These are phyloP conservation scores for Ustilago esculenta DNA, from an alignment of 1,284 basidiomycete species.

Conservation along the genomic window DNA sequence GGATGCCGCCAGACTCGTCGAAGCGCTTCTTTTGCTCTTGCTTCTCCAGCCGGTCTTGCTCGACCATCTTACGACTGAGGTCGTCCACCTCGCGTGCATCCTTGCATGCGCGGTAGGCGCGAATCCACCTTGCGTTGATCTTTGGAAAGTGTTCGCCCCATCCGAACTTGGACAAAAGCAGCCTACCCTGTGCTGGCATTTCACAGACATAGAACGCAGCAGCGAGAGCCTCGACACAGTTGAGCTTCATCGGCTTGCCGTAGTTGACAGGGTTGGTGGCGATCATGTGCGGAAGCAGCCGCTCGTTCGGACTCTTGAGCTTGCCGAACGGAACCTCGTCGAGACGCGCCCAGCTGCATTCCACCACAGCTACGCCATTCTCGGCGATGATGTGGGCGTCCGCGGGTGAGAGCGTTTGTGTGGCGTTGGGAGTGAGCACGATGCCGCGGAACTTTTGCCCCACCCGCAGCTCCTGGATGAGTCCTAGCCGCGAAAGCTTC, in stretches of 20 bases:
- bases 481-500: slow-evolving; percentile 84
- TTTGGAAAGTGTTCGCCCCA: slow-evolving; percentile 61
- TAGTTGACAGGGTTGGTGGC: slow-evolving; percentile 66
- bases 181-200: slow-evolving; percentile 48
- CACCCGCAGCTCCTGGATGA: slow-evolving; percentile 84
- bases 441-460: slow-evolving; percentile 89
- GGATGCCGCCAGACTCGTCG: slow-evolving; percentile 41
- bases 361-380: slow-evolving; percentile 89
- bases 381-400: slow-evolving; percentile 83
- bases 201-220: slow-evolving; percentile 59
- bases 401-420: slow-evolving; percentile 80
- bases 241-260: slow-evolving; percentile 64
- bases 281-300: slow-evolving; percentile 71
- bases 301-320: slow-evolving; percentile 90
- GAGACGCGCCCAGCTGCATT: slow-evolving; percentile 95
- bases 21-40: slow-evolving; percentile 41
- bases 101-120: slow-evolving; percentile 46
- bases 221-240: slow-evolving; percentile 64
- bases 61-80: slow-evolving; percentile 49
- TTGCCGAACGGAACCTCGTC: slow-evolving; percentile 94
- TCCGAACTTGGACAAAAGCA: slow-evolving; percentile 59
- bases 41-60: slow-evolving; percentile 47
- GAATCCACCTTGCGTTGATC: slow-evolving; percentile 54
- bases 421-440: slow-evolving; percentile 92
- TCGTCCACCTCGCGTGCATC: slow-evolving; percentile 43